A percentile compares a stretch with the other conserved stretches of the same genome.
Conservation (phyloP, 83 land plant genomes). For the Isoetes engelmannii region DNA sequence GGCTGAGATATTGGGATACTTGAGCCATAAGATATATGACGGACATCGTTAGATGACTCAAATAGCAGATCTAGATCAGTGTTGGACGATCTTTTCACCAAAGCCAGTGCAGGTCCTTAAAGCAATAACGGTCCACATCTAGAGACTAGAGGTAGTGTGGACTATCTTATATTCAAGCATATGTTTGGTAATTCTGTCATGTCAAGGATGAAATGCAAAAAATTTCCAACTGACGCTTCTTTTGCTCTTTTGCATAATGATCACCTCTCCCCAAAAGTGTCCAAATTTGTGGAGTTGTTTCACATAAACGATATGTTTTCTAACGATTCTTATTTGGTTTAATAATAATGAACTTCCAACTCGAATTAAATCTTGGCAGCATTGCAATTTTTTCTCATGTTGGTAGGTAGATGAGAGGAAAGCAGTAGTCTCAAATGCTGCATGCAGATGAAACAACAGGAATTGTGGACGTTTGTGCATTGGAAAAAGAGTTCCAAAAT, state of each 20-base stretch:
- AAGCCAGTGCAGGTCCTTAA: no score
- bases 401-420: slow-evolving; percentile 28
- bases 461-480: slow-evolving; percentile 5
- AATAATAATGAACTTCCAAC: neutral
- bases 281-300: slow-evolving; percentile 67
- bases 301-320: slow-evolving; percentile 36
- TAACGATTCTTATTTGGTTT: neutral
- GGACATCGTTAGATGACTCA: no score
- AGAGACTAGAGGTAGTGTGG: no score
- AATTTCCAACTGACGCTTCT: neutral
- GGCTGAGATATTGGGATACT: no score
- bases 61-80: no score
- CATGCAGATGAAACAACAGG: slow-evolving; percentile 36
- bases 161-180: neutral
- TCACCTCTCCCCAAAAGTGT: slow-evolving; percentile 21
- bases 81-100: no score
- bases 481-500: slow-evolving; percentile 7
- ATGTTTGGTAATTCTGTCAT: neutral
- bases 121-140: no score
- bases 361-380: neutral
- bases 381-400: neutral
- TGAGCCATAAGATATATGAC: no score
- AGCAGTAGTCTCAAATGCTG: slow-evolving; percentile 16
- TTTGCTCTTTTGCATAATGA: neutral
- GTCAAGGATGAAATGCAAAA: neutral